Conservation (phyloP, 2,329 filamentous ascomycete species). For the Madurella fahalii region DNA sequence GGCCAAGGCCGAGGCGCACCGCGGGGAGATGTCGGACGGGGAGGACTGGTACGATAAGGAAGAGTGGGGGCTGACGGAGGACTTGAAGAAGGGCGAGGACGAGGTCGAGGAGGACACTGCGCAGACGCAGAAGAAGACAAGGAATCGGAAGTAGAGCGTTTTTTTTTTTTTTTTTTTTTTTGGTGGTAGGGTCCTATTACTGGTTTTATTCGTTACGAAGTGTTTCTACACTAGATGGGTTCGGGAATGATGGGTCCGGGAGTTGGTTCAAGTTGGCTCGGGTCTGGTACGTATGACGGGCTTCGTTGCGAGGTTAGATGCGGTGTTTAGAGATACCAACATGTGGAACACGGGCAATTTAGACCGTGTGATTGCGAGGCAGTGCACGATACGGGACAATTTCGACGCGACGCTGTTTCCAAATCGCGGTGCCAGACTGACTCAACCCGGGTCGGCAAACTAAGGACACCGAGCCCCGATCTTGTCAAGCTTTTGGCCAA, state of each 20-base stretch:
- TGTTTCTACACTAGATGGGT: too few species aligned
- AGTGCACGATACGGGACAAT: too few species aligned
- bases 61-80: constrained; percentile 70
- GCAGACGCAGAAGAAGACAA: constrained; percentile 57
- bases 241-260: not conserved
- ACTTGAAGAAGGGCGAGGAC: constrained; percentile 76
- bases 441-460: not conserved
- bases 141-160: constrained; percentile 45
- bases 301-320: too few species aligned
- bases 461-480: constrained; percentile 5
- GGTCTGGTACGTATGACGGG: too few species aligned
- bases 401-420: too few species aligned
- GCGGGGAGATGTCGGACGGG: constrained; percentile 76
- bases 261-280: too few species aligned
- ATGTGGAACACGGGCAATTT: too few species aligned
- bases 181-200: too few species aligned
- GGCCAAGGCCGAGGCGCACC: constrained; percentile 74
- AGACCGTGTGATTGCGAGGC: too few species aligned
- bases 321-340: too few species aligned
- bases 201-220: too few species aligned
- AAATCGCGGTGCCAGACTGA: too few species aligned
- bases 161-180: not conserved
- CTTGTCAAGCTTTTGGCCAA: constrained; percentile 5
- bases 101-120: constrained; percentile 73
- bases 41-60: constrained; percentile 87